Percentiles rank a stretch among this genome's conserved stretches.
phyloP scores from a whole-genome alignment of 768 basidiomycete species.

The Xerocomellus intermedius region DNA sequence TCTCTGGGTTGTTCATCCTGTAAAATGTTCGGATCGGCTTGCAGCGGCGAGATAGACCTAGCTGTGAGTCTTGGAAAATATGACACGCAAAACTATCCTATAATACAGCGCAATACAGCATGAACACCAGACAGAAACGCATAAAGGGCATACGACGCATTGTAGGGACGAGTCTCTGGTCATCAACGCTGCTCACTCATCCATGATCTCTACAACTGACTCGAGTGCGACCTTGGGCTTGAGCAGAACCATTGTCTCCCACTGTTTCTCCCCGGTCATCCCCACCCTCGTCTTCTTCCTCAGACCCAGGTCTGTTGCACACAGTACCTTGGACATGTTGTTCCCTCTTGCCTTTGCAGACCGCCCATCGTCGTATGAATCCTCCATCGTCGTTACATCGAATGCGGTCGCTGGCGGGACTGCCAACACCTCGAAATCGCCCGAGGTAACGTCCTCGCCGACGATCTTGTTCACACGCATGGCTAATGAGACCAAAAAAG shows the following conservation, averaged over 20 bases:
- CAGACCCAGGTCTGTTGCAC: constrained; percentile 39
- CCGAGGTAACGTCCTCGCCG: constrained; percentile 31
- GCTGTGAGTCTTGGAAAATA: background rate
- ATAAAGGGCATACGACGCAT: background rate
- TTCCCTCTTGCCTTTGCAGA: constrained; percentile 5
- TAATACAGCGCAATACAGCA: background rate
- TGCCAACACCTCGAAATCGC: constrained; percentile 32
- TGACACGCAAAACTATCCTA: background rate
- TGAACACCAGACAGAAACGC: background rate
- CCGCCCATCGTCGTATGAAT: constrained; percentile 31
- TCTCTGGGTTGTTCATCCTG: background rate
- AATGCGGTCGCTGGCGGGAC: constrained; percentile 25
- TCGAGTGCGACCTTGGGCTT: constrained; percentile 41
- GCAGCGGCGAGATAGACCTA: no score
- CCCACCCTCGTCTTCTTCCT: constrained; percentile 28
- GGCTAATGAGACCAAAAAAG: constrained; percentile 43
- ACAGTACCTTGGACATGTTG: constrained; percentile 26
- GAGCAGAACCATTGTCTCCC: constrained; percentile 34
- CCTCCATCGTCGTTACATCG: constrained; percentile 29
- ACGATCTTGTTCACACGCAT: constrained; percentile 45
- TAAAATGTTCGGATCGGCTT: background rate
- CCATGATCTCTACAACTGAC: constrained; percentile 35
- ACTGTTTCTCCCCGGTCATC: constrained; percentile 27
- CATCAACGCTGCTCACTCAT: constrained; percentile 20
- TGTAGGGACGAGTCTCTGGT: background rate